Percentiles rank a stretch among this genome's conserved stretches.
phyloP scores from a whole-genome alignment of 2,329 filamentous ascomycete species.

The Hymenoscyphus repandus region DNA sequence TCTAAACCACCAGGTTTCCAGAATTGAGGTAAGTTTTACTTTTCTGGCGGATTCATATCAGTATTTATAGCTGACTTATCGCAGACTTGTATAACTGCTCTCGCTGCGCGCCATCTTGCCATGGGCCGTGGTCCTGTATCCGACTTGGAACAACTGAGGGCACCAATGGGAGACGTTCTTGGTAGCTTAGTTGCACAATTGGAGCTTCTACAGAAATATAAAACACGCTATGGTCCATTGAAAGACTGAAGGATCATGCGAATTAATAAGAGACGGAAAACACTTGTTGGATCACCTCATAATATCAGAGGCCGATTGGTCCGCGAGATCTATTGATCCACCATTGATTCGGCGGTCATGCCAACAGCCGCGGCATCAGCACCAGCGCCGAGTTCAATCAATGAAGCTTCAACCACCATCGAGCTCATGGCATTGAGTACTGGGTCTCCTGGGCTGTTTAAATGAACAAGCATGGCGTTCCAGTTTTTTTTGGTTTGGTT shows the following conservation, averaged over 20 bases:
- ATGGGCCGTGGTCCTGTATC: constrained; percentile 58
- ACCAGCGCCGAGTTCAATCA: too few species aligned
- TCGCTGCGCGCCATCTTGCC: constrained; percentile 74
- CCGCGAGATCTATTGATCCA: too few species aligned
- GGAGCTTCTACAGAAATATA: constrained; percentile 58
- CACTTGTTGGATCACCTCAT: too few species aligned
- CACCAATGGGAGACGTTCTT: constrained; percentile 71
- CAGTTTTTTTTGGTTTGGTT: too few species aligned
- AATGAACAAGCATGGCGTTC: too few species aligned
- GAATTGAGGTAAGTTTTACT: constrained; percentile 73
- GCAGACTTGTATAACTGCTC: constrained; percentile 74
- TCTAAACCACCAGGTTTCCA: constrained; percentile 88
- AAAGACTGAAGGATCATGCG: not conserved
- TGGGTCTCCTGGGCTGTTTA: too few species aligned
- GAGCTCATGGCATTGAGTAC: too few species aligned
- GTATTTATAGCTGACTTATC: constrained; percentile 18
- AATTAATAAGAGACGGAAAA: too few species aligned
- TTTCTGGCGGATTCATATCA: not conserved
- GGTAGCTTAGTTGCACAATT: constrained; percentile 55
- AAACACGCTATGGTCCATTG: constrained; percentile 28
- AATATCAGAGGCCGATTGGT: too few species aligned
- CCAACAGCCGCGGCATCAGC: too few species aligned
- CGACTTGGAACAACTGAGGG: constrained; percentile 66
- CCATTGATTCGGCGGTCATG: too few species aligned
- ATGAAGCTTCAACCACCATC: too few species aligned